Percentiles rank a stretch among this genome's conserved stretches.
phyloP scores from a whole-genome alignment of 768 basidiomycete genomes.

The Lanmaoa pseudosensibilis region DNA sequence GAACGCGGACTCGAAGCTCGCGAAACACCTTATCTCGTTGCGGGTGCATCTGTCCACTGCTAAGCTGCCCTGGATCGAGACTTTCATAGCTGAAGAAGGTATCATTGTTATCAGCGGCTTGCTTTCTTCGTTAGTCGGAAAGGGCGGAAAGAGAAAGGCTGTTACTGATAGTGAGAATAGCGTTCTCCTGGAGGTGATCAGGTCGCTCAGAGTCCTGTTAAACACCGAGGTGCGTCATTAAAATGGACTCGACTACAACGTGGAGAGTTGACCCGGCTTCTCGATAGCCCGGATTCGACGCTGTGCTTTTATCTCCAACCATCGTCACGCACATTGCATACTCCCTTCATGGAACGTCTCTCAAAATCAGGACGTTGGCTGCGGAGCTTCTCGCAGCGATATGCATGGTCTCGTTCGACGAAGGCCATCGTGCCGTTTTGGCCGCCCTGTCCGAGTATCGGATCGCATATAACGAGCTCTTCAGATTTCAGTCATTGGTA shows the following conservation, averaged over 20 bases:
- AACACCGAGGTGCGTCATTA: slow-evolving; percentile 69
- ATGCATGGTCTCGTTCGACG: slow-evolving; percentile 66
- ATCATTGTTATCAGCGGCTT: slow-evolving; percentile 59
- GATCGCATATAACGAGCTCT: slow-evolving; percentile 64
- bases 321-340: slow-evolving; percentile 74
- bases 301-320: slow-evolving; percentile 60
- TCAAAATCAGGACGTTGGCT: slow-evolving; percentile 66
- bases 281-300: slow-evolving; percentile 67
- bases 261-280: neutral
- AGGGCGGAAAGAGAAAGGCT: slow-evolving; percentile 60
- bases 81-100: slow-evolving; percentile 67
- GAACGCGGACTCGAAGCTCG: slow-evolving; percentile 56
- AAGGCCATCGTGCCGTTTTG: slow-evolving; percentile 75
- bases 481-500: slow-evolving; percentile 80
- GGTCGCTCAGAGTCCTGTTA: slow-evolving; percentile 76
- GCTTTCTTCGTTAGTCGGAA: slow-evolving; percentile 62
- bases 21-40: slow-evolving; percentile 77
- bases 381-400: slow-evolving; percentile 84
- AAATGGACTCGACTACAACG: neutral
- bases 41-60: slow-evolving; percentile 87
- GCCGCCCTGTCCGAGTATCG: slow-evolving; percentile 80
- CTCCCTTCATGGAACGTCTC: slow-evolving; percentile 61
- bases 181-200: slow-evolving; percentile 71
- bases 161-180: slow-evolving; percentile 65
- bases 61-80: slow-evolving; percentile 71